A percentile compares a stretch with the other conserved stretches of the same genome.
These are phyloP conservation scores for Dioszegia hungarica DNA, from an alignment of 768 basidiomycete genomes.

Conservation along the genomic window DNA sequence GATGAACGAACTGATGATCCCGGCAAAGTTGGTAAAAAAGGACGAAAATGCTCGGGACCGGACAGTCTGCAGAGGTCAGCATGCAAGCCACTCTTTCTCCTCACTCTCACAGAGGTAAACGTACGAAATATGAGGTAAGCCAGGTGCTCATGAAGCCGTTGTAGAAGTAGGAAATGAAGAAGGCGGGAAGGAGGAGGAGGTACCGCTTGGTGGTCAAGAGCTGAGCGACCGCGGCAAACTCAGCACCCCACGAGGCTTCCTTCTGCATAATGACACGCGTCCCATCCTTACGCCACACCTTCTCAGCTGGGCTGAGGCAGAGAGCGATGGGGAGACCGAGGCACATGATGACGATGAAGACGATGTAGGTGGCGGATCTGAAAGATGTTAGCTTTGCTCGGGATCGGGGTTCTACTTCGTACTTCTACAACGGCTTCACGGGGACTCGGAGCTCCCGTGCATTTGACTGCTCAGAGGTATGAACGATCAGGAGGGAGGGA, in stretches of 20 bases:
- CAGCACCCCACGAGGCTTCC: conserved; percentile 12
- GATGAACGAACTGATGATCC: conserved; percentile 35
- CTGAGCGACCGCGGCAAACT: conserved; percentile 20
- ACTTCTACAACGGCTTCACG: too few species aligned
- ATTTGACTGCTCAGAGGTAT: too few species aligned
- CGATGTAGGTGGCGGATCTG: conserved; percentile 30
- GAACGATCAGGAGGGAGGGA: too few species aligned
- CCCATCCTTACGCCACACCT: conserved; percentile 29
- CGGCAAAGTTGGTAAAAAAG: conserved; percentile 39
- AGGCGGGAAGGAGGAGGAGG: conserved; percentile 20
- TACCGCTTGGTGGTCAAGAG: conserved; percentile 14
- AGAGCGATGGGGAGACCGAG: conserved; percentile 25
- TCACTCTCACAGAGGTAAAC: not conserved
- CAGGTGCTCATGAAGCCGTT: conserved; percentile 31
- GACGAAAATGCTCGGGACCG: conserved; percentile 33
- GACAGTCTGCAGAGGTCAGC: conserved; percentile 24
- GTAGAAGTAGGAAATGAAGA: conserved; percentile 32
- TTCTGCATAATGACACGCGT: conserved; percentile 17
- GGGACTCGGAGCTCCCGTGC: too few species aligned
- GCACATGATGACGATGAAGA: conserved; percentile 35
- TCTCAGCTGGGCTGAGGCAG: conserved; percentile 21
- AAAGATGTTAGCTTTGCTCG: too few species aligned
- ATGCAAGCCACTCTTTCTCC: too few species aligned
- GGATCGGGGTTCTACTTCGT: too few species aligned
- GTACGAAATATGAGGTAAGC: conserved; percentile 30